These are phyloP conservation scores for Colletotrichum tropicale DNA, from an alignment of 2,329 filamentous ascomycete genomes.

Conservation along the genomic window DNA sequence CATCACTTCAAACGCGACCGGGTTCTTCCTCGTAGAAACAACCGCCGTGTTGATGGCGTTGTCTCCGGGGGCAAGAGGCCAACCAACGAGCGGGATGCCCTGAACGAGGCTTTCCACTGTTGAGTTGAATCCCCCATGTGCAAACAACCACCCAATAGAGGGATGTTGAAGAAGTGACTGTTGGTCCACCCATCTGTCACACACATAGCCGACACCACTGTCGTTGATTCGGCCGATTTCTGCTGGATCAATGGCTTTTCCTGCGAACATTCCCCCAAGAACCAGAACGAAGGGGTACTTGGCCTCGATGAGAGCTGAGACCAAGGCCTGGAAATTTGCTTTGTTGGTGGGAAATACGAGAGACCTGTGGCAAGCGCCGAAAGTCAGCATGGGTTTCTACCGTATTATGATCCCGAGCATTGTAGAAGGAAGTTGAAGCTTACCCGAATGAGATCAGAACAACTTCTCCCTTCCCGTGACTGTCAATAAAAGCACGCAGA, in stretches of 20 bases:
- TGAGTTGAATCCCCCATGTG: background rate
- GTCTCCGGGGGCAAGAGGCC: background rate
- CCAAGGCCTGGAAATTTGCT: background rate
- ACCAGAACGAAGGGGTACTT: background rate
- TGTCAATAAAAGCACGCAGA: background rate
- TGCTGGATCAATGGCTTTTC: background rate
- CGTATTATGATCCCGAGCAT: background rate
- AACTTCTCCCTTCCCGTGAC: background rate
- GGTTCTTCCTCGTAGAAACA: background rate
- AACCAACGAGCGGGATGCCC: background rate
- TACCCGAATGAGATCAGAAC: background rate
- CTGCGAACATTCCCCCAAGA: background rate
- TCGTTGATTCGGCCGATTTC: background rate
- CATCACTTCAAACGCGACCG: background rate
- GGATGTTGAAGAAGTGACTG: background rate
- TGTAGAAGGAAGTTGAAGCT: background rate
- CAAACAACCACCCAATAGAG: background rate
- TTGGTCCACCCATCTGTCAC: background rate
- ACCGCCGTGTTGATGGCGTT: background rate
- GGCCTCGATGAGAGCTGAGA: background rate
- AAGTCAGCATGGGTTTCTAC: background rate
- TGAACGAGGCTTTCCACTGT: background rate
- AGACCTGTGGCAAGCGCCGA: background rate
- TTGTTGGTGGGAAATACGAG: background rate
- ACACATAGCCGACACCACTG: background rate